phyloP scores from a whole-genome alignment of 495 filamentous ascomycete genomes.

The Aspergillus ostianus region DNA sequence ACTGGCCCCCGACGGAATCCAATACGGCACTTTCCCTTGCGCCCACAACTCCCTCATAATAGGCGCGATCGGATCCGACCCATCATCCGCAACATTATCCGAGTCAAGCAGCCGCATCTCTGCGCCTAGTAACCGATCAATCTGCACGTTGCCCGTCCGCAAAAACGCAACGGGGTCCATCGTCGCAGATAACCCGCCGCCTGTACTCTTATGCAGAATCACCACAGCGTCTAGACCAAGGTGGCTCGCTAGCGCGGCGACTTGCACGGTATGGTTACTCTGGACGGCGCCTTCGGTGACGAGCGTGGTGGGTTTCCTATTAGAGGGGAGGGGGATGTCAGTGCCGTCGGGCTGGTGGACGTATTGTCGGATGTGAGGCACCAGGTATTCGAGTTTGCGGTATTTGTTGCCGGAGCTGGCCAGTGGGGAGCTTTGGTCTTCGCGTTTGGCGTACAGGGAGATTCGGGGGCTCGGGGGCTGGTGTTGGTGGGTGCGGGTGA shows the following conservation, averaged over 20 bases:
- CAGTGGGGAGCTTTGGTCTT: constrained; percentile 40
- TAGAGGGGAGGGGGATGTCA: neutral
- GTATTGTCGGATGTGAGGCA: constrained; percentile 34
- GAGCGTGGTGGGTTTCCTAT: constrained; percentile 26
- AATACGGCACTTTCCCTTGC: constrained; percentile 27
- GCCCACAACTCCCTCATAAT: constrained; percentile 22
- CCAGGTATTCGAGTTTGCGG: constrained; percentile 45
- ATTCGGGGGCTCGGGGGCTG: constrained; percentile 15
- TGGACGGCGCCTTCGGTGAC: constrained; percentile 44
- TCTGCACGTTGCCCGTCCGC: constrained; percentile 32
- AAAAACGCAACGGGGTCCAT: constrained; percentile 20
- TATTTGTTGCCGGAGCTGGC: constrained; percentile 43
- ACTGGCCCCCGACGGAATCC: constrained; percentile 43
- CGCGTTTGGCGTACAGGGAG: constrained; percentile 36
- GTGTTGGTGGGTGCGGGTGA: constrained; percentile 10
- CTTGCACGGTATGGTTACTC: constrained; percentile 44
- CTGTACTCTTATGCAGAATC: constrained; percentile 31
- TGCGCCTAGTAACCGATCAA: constrained; percentile 33
- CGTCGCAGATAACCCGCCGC: constrained; percentile 23
- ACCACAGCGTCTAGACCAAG: constrained; percentile 29
- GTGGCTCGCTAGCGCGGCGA: constrained; percentile 30
- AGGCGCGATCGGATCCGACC: constrained; percentile 18
- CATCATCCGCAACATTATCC: constrained; percentile 11
- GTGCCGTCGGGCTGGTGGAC: constrained; percentile 6
- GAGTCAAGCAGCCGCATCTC: constrained; percentile 37